phyloP scores from a whole-genome alignment of 805 yeast genomes.

The Candida berthetii region DNA sequence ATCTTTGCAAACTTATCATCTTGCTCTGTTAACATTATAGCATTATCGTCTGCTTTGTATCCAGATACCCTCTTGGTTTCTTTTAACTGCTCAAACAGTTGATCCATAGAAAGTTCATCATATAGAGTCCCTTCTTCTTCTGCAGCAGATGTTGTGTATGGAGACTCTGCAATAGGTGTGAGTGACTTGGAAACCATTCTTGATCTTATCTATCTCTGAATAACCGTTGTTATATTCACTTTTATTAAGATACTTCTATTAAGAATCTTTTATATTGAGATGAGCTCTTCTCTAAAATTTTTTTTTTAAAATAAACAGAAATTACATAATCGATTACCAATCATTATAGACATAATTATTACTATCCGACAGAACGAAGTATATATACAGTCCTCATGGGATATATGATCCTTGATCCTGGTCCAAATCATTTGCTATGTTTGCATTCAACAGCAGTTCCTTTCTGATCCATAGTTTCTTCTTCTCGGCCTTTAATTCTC shows the following conservation, averaged over 20 bases:
- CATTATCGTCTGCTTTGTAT: constrained; percentile 14
- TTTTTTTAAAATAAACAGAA: no score
- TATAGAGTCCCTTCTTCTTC: neutral
- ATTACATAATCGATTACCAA: no score
- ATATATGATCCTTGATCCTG: neutral
- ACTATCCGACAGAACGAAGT: no score
- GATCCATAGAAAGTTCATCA: constrained; percentile 19
- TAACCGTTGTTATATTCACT: no score
- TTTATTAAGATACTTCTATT: no score
- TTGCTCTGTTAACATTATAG: neutral
- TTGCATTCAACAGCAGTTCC: constrained; percentile 37
- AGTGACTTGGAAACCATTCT: neutral
- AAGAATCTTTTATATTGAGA: no score
- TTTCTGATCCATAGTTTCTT: constrained; percentile 30
- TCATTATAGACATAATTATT: no score
- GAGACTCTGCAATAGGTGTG: neutral
- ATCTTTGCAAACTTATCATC: constrained; percentile 27
- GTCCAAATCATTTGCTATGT: constrained; percentile 15
- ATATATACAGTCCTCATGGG: neutral
- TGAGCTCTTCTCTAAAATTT: no score
- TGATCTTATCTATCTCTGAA: no score
- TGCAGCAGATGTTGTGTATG: neutral
- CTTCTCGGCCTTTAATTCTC: constrained; percentile 25
- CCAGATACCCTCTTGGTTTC: constrained; percentile 1
- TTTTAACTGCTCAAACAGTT: constrained; percentile 24